Percentiles rank a stretch among this genome's conserved stretches.
These are phyloP conservation scores for Eimeria falciformis DNA, from an alignment of 169 alveolate genomes.

Conservation along the genomic window DNA sequence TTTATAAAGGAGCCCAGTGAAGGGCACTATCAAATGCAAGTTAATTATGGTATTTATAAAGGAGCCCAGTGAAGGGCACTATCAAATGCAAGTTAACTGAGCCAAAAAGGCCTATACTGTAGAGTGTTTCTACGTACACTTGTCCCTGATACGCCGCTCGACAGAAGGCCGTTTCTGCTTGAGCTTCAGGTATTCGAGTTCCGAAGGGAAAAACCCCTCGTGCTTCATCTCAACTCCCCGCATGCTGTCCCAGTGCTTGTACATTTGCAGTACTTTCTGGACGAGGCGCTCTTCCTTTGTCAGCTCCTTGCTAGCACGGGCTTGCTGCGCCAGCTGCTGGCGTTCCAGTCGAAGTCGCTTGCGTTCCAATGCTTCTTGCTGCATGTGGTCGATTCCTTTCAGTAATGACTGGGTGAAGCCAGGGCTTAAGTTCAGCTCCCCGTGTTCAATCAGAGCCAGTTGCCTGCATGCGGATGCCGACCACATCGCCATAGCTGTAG, in stretches of 20 bases:
- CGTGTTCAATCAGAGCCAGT: neutral
- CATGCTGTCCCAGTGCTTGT: neutral
- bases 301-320: neutral
- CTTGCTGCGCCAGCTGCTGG: neutral
- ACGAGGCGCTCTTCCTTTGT: constrained; percentile 31
- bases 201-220: neutral
- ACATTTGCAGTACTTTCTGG: neutral
- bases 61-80: too few relatives aligned
- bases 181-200: neutral
- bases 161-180: neutral
- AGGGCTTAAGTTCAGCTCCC: neutral
- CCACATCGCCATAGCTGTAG: neutral
- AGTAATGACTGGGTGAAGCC: neutral
- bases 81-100: too few relatives aligned
- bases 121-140: neutral
- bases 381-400: neutral
- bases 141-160: neutral
- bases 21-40: too few relatives aligned
- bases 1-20: too few relatives aligned
- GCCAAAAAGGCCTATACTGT: too few relatives aligned
- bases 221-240: neutral
- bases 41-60: too few relatives aligned
- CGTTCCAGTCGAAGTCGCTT: neutral
- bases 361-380: constrained; percentile 7
- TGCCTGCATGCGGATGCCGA: constrained; percentile 24